Evolutionary conservation across 2,329 filamentous ascomycete species (phyloP), one percentile per base, ranked within the genome.

Genomic region (Hysterium pulicare): DNA sequence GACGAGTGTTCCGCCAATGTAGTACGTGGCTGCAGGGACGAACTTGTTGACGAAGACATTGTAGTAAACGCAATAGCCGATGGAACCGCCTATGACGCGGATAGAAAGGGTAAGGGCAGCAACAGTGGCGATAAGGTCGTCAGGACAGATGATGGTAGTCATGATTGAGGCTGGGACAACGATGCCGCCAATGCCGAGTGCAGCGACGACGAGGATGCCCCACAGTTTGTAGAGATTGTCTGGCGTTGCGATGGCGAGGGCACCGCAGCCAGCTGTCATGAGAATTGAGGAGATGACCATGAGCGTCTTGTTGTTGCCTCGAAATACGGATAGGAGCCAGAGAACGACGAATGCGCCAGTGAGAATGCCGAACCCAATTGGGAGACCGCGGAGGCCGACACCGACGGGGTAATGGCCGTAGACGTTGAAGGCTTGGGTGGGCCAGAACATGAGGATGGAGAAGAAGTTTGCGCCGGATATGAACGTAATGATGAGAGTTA

Each of bases 41-140:
- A 58, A 57, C 34, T 59, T 54, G n/a, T 47, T 47, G 9, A 53
- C 49, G 45, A 68, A 66, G 20, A 66, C 57, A 40, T 66, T 64
- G 51, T 65, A 68, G 49, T 70, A 72, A 4, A 69, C 57, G 20
- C 75, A 75, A 58, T 82, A 84, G 28, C 81, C 83, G 44, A 86
- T 75, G 11, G 76, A 75, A 16, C 82, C 83, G 33, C 83, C 83
- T 35, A 86, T 74, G 36, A 85, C 80, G 33, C 83, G 81, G 49
- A 86, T 79, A 8, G 81, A 76, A 28, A 86, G 74, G 0, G 82
- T 86, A 10, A 87, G 67, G 3, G 83, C 81, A 1, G 82, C 77
- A 36, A 85, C 75, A 1, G 83, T 86, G 17, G 81, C 83, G 50
- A 87, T 86, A 2, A 86, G 71, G 45, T 86, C 82, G 56, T 83